Percentiles rank a stretch among this genome's conserved stretches.
These are phyloP conservation scores for Ophiobolus disseminans DNA, from an alignment of 2,329 filamentous ascomycete genomes.

Conservation along the genomic window DNA sequence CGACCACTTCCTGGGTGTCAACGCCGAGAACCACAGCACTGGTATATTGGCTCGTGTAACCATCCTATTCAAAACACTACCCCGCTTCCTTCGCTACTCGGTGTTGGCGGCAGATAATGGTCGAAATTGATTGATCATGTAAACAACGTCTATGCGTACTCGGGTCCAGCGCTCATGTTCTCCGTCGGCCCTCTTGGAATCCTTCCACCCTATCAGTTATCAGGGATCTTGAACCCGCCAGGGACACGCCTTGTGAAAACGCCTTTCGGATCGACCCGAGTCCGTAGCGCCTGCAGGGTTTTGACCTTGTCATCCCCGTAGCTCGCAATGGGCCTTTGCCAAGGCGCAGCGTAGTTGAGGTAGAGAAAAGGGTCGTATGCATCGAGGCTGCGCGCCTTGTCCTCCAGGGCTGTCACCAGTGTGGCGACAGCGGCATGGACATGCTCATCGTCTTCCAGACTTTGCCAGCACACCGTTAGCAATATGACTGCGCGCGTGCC, in stretches of 20 bases:
- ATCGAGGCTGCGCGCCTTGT: background rate
- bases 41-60: too few species aligned
- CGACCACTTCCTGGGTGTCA: too few species aligned
- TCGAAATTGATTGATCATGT: too few species aligned
- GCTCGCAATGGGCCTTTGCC: background rate
- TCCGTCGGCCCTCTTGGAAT: too few species aligned
- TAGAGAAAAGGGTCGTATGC: slow-evolving; percentile 42
- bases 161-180: too few species aligned
- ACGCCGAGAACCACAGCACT: too few species aligned
- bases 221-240: slow-evolving; percentile 10
- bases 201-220: too few species aligned
- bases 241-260: slow-evolving; percentile 42
- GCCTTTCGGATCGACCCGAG: slow-evolving; percentile 45
- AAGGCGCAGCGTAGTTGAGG: slow-evolving; percentile 45
- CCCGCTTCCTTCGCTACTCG: too few species aligned
- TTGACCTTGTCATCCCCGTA: slow-evolving; percentile 47
- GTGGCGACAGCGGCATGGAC: background rate
- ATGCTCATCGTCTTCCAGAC: background rate
- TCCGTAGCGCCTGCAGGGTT: slow-evolving; percentile 35
- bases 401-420: background rate
- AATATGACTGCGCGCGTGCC: slow-evolving; percentile 17
- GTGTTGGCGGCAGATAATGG: too few species aligned
- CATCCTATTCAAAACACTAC: too few species aligned
- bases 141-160: too few species aligned
- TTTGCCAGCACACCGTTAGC: slow-evolving; percentile 3